Percentiles rank a stretch among this genome's conserved stretches.
Evolutionary conservation across 345 rosid species (phyloP).

Genomic region (Eucalyptus leucophloia): DNA sequence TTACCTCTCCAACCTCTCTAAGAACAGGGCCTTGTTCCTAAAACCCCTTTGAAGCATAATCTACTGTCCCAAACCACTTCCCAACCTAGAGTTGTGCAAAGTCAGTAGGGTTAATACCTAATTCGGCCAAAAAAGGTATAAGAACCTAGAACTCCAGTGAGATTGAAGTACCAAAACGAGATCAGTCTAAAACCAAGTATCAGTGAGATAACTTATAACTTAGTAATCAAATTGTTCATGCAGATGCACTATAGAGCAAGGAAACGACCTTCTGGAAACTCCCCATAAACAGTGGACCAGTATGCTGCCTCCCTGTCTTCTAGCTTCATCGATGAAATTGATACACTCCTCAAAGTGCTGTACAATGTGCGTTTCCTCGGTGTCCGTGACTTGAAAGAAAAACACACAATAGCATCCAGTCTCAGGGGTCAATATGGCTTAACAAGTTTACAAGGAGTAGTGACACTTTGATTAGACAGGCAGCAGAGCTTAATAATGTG

Average conservation of each 20-base stretch:
- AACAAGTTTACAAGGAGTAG: neutral
- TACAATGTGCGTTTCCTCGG: constrained; percentile 38
- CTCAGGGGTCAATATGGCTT: neutral
- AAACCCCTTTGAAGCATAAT: neutral
- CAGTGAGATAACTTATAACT: neutral
- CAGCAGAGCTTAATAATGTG: neutral
- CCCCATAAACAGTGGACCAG: constrained; percentile 79
- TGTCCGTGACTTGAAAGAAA: constrained; percentile 42
- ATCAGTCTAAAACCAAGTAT: neutral
- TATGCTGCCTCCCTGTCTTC: constrained; percentile 49
- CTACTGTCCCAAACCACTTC: neutral
- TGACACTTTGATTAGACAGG: neutral
- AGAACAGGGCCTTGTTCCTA: neutral
- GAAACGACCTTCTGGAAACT: constrained; percentile 57
- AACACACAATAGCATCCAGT: neutral
- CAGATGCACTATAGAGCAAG: neutral
- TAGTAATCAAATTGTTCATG: neutral
- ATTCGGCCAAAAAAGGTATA: neutral
- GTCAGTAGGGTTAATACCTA: neutral
- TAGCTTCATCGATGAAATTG: constrained; percentile 62
- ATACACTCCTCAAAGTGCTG: constrained; percentile 58
- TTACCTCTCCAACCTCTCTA: neutral
- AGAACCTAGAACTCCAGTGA: neutral
- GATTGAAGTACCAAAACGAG: neutral
- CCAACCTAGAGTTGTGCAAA: neutral